A percentile compares a stretch with the other conserved stretches of the same genome.
Evolutionary conservation across 1,284 basidiomycete genomes (phyloP).

Genomic region (Leccinum pachyderme): DNA sequence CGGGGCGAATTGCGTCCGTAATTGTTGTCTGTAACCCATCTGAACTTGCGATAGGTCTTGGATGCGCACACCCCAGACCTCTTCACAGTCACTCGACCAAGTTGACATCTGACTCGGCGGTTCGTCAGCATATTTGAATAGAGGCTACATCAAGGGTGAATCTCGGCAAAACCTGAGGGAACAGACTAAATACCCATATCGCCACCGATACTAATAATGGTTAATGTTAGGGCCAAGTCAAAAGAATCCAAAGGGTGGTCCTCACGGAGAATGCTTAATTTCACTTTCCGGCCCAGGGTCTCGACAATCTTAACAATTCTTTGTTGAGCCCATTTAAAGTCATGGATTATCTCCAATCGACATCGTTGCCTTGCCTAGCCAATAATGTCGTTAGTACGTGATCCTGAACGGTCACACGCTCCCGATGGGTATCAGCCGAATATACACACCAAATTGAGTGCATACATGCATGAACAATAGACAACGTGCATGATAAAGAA

Average conservation of each 20-base stretch:
- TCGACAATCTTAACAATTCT: slow-evolving; percentile 58
- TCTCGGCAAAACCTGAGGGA: background rate
- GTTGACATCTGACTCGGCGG: slow-evolving; percentile 50
- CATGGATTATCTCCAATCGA: slow-evolving; percentile 22
- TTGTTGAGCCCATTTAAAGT: slow-evolving; percentile 51
- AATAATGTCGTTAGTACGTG: slow-evolving; percentile 1
- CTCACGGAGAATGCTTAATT: slow-evolving; percentile 67
- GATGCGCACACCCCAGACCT: slow-evolving; percentile 59
- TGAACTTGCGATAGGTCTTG: slow-evolving; percentile 35
- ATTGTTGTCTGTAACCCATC: slow-evolving; percentile 10
- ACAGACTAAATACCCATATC: slow-evolving; percentile 51
- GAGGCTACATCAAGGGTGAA: slow-evolving; percentile 43
- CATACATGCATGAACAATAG: slow-evolving; percentile 63
- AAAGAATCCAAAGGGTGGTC: slow-evolving; percentile 15
- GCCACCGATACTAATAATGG: slow-evolving; percentile 53
- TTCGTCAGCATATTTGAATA: slow-evolving; percentile 60
- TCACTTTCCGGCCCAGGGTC: slow-evolving; percentile 61
- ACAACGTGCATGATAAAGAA: slow-evolving; percentile 70
- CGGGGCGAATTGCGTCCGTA: slow-evolving; percentile 17
- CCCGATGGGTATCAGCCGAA: background rate
- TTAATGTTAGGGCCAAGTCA: background rate
- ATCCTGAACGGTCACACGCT: background rate
- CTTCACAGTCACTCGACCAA: slow-evolving; percentile 61
- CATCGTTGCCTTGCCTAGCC: slow-evolving; percentile 34
- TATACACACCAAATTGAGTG: slow-evolving; percentile 57